Evolutionary conservation across 2,329 filamentous ascomycete genomes (phyloP).

Genomic region (Ciborinia camelliae): DNA sequence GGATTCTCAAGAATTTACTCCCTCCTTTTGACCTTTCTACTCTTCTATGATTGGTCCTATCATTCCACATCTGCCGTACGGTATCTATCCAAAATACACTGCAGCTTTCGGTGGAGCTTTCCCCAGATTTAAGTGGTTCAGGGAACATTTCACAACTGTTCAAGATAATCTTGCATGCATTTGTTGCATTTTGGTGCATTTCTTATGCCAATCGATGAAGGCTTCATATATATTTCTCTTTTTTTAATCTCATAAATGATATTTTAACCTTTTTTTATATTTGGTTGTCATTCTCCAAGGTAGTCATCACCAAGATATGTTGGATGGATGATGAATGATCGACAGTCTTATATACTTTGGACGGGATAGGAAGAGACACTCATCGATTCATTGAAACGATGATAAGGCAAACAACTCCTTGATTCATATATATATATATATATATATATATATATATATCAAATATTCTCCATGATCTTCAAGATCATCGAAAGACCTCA

Average conservation of each 20-base stretch:
- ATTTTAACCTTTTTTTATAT: neutral
- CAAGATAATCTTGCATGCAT: constrained; percentile 13
- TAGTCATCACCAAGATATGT: neutral
- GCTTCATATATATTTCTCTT: neutral
- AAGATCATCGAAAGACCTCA: constrained; percentile 1
- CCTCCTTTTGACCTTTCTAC: neutral
- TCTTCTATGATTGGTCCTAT: neutral
- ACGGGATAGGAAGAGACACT: neutral
- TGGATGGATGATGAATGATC: neutral
- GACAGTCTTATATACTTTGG: neutral
- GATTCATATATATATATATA: neutral
- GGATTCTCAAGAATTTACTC: neutral
- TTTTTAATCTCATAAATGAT: neutral
- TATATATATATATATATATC: too few relatives aligned
- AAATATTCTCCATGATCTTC: too few relatives aligned
- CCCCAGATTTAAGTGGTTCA: constrained; percentile 12
- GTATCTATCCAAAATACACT: neutral
- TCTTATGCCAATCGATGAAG: neutral
- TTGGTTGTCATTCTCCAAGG: neutral
- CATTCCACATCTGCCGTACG: neutral
- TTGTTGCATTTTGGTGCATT: neutral
- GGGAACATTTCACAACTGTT: neutral
- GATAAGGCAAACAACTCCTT: neutral
- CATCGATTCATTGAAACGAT: neutral
- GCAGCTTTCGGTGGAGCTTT: neutral